Evolutionary conservation across 2,329 filamentous ascomycete species (phyloP), one percentile per base, ranked within the genome.

Genomic region (Scleromitrula shiraiana): DNA sequence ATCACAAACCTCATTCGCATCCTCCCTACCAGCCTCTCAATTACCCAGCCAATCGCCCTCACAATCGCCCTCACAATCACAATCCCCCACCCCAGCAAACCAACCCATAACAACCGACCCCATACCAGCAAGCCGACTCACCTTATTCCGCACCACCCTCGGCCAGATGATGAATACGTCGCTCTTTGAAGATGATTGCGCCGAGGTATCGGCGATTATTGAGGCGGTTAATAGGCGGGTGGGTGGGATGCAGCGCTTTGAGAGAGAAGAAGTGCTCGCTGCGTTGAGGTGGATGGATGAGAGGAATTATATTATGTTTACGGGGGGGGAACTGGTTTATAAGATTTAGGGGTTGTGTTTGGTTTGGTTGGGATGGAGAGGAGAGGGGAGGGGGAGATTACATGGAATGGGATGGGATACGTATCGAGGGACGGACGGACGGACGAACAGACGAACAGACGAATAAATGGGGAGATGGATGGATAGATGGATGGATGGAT

Each of bases 261-360:
- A 72, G 22, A 75, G 75, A 30, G 72, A 71, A 0, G 93, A 98
- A 67, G 88, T 85, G 0, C 70, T 84, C 50, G 78, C 83, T 65
- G 90, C 88, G 37, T 70, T 98, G 49, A 79, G 80, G 66, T 81
- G 77, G 63, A 82, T 98, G 79, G 83, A 88, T 60, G 82, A 86
- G 55, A 73, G 76, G 59, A 96, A 96, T 66, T 83, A 91, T 71
- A 82, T 98, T 63, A 98, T 98, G 90, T 91, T 74, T 55, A 71
- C 74, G 9, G 74, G 75, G 59, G 82, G 82, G 35, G 76, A 83
- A 41, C 70, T 82, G 52, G 80, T 87, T 37, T 87, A 85, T 65
- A 83, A 83, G 67, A 78, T 88, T 48, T 87, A 72, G 67, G 67
- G n/a, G n/a, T n/a, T n/a, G n/a, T 32, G 27, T 30, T n/a, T 42